phyloP scores from a whole-genome alignment of 2,329 filamentous ascomycete species.

The Periconia macrospinosa region DNA sequence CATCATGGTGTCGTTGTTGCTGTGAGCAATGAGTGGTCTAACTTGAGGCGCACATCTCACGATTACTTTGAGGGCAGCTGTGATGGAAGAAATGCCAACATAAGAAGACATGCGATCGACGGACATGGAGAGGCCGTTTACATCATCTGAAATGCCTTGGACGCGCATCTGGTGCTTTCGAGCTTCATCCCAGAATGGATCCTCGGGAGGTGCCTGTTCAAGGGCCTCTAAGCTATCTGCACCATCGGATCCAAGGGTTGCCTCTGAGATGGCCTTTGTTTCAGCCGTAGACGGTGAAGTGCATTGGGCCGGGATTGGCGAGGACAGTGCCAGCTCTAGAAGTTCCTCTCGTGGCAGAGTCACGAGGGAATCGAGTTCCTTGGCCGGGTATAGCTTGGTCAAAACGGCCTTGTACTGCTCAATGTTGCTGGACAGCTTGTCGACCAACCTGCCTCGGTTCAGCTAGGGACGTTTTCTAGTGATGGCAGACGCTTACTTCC shows the following conservation, averaged over 20 bases:
- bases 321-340: conserved; percentile 48
- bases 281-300: conserved; percentile 35
- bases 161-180: conserved; percentile 46
- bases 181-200: conserved; percentile 69
- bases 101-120: conserved; percentile 67
- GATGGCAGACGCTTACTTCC: conserved; percentile 61
- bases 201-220: conserved; percentile 69
- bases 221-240: conserved; percentile 60
- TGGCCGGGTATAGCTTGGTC: conserved; percentile 46
- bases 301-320: conserved; percentile 38
- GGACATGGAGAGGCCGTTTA: conserved; percentile 66
- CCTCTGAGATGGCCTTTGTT: conserved; percentile 38
- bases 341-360: conserved; percentile 48
- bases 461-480: conserved; percentile 59
- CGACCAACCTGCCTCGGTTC: conserved; percentile 60
- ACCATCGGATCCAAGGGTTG: conserved; percentile 49
- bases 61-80: conserved; percentile 73
- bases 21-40: conserved; percentile 50
- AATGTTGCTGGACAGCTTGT: conserved; percentile 55
- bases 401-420: conserved; percentile 51
- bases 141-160: conserved; percentile 65
- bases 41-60: conserved; percentile 57
- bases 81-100: conserved; percentile 73
- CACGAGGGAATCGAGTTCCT: conserved; percentile 44
- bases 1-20: conserved; percentile 41